Evolutionary conservation across 2,329 filamentous ascomycete genomes (phyloP), one percentile per base, ranked within the genome.

Genomic region (Exophiala lecanii-corni): DNA sequence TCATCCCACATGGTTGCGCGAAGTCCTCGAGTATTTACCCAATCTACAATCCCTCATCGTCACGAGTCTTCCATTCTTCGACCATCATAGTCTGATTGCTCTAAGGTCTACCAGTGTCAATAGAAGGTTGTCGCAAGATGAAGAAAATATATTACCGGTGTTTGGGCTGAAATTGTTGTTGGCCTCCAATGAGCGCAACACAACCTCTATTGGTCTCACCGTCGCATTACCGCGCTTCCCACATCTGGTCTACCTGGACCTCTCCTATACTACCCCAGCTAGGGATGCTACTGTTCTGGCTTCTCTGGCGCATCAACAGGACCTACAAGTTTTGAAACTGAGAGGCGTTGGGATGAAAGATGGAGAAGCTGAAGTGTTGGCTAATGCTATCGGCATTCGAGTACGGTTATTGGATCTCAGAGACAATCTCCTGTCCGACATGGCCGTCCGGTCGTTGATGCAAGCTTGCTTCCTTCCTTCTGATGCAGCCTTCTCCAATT

Each of bases 21-120:
- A 81, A 45, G 67, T 80, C 3, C 65, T 81, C 16, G 74, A 78
- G 41, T 70, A 67, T 40, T 63, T 82, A 15, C 78, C 78, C 2
- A 71, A 72, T 39, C 62, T 82, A 12, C 78, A 81, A 52, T 77
- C 74, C 1, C 61, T 82, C 36, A 70, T 81, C 45, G 76, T 81
- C 9, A 71, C 75, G 12, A 70, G 69, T 20, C 59, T 81, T 36
- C 75, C 77, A 0, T 81, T 80, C 56, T 81, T 82, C 54, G 78
- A 82, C 43, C 76, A 82, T 56, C 70, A 71, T 47, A 68, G 75
- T 13, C 67, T 81, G 41, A 62, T 70, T 43, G 73, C 71, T 2
- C 55, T 81, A 41, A 69, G 64, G 39, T 56, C 36, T 62, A 17
- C 50, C 51, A 39, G 39, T 25, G 31, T 16, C 6, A 39, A 36